Base-by-base conservation (phyloP, 331 rosid genomes). In the Quercus lobata region DNA sequence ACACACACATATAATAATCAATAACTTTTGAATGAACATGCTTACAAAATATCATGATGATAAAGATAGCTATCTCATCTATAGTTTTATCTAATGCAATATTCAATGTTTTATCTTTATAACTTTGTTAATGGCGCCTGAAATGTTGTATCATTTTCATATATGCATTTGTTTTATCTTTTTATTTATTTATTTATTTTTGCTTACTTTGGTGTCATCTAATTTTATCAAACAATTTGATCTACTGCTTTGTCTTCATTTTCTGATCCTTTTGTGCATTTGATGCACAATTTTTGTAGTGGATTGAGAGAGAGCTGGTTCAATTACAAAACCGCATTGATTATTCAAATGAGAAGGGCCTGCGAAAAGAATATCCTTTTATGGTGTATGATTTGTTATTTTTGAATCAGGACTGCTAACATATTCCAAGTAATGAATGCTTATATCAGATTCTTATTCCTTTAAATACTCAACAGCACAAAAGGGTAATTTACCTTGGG, bases 331-430 rank as follows among this genome's bases (percentile, higher is more conserved):
- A 81, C 70, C 91, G 86, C 55, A 94, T 92, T 63, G 97, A 91
- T 79, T 86, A 62, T 68, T 97, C 98, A 75, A 92, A 92, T 84
- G 98, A 91, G 84, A 94, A 91, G 85, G 98, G 98, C 22, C 78
- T 97, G 90, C 87, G 97, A 83, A 84, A 83, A 86, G 91, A 94
- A 94, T 94, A 94, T 94, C 98, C 98, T 89, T 88, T 71, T 71
- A 66, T 69, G 78, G 61, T 57, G 19, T 75, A 66, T 18, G 32
- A 66, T 30, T 46, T 17, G 46, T 41, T 17, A 66, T 16, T 16
- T 3, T 66, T 17, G 65, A 58, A 10, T 66, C 19, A 3, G 44
- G 44, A 66, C 21, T 32, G 69, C 44, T 29, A 27, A 15, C 44
- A 6, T 16, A 63, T 29, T 16, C 70, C 44, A 29, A 29, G 41